Evolutionary conservation across 164 flowering plant genomes (phyloP).

Genomic region (Brasenia schreberi): DNA sequence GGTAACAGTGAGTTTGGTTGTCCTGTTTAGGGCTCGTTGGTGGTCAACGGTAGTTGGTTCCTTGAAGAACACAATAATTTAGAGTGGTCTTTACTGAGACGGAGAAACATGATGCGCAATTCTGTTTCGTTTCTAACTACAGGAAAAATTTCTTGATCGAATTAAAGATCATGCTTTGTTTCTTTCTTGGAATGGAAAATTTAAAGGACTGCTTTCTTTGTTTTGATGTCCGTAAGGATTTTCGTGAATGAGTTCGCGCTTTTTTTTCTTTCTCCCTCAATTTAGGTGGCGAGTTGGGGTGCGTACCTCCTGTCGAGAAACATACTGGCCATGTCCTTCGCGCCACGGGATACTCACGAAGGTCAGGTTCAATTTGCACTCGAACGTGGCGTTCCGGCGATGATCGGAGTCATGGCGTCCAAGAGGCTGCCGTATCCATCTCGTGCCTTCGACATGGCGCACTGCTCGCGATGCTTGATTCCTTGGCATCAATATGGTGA

Average conservation of each 20-base stretch:
- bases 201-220: too few relatives aligned
- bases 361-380: constrained; percentile 95
- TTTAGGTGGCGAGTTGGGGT: constrained; percentile 94
- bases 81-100: neutral
- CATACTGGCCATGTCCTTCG: constrained; percentile 70
- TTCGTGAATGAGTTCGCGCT: too few relatives aligned
- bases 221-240: too few relatives aligned
- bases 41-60: neutral
- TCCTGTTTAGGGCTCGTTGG: neutral
- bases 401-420: constrained; percentile 77
- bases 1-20: neutral
- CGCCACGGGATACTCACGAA: constrained; percentile 83
- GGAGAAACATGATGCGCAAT: neutral
- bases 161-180: neutral
- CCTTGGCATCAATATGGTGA: constrained; percentile 75
- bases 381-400: constrained; percentile 94
- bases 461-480: constrained; percentile 94
- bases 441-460: constrained; percentile 89
- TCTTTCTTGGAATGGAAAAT: neutral
- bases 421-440: constrained; percentile 83
- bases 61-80: neutral
- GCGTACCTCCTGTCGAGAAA: constrained; percentile 62
- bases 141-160: neutral
- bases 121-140: neutral
- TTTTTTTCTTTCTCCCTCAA: neutral